A percentile compares a stretch with the other conserved stretches of the same genome.
Evolutionary conservation across 2,329 filamentous ascomycete genomes (phyloP).

Genomic region (Didymella pomorum): DNA sequence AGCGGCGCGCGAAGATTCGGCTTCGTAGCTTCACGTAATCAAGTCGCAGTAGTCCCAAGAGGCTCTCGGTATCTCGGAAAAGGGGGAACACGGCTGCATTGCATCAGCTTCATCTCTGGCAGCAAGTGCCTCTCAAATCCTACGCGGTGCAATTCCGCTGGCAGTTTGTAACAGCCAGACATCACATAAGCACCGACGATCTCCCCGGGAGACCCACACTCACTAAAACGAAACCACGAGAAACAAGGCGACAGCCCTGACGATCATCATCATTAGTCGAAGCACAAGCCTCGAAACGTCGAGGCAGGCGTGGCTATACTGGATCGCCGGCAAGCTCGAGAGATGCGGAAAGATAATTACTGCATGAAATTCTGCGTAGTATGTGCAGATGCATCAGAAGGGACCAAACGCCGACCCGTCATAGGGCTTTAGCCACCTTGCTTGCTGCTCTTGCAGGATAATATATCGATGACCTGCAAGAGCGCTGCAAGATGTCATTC

Average conservation of each 20-base stretch:
- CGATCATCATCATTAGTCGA: background rate
- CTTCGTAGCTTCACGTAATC: background rate
- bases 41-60: background rate
- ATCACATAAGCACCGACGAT: slow-evolving; percentile 3
- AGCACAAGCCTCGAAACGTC: background rate
- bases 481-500: background rate
- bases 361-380: background rate
- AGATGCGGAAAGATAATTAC: background rate
- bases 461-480: background rate
- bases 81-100: background rate
- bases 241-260: background rate
- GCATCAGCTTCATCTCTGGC: background rate
- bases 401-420: too few relatives aligned
- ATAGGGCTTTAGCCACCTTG: too few relatives aligned
- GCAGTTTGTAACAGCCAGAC: background rate
- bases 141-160: background rate
- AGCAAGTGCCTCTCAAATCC: background rate
- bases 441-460: too few relatives aligned
- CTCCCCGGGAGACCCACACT: background rate
- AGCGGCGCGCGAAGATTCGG: background rate
- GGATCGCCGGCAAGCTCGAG: background rate
- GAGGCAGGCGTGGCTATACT: background rate
- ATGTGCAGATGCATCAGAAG: too few relatives aligned
- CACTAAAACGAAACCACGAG: background rate
- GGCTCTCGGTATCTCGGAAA: background rate